phyloP scores from a whole-genome alignment of 805 yeast species.

The Ogataea minuta region DNA sequence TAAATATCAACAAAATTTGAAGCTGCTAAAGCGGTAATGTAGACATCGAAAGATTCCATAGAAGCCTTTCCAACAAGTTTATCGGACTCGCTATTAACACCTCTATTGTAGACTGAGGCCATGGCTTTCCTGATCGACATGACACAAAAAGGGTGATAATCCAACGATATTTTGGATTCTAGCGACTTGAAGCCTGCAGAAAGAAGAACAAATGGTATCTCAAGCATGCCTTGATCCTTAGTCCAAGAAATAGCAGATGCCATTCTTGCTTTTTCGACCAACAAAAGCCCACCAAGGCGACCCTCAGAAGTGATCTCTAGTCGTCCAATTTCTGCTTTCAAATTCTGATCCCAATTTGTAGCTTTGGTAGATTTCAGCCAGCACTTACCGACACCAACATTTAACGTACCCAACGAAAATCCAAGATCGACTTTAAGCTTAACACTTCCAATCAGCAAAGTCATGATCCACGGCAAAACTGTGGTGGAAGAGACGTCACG shows the following conservation, averaged over 20 bases:
- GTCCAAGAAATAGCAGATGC: conserved; percentile 76
- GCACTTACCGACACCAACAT: conserved; percentile 50
- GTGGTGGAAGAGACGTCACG: conserved; percentile 59
- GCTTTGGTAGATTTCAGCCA: conserved; percentile 73
- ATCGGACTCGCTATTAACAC: conserved; percentile 54
- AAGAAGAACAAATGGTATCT: conserved; percentile 66
- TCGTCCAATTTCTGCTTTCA: conserved; percentile 57
- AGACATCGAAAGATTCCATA: conserved; percentile 55
- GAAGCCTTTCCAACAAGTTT: conserved; percentile 51
- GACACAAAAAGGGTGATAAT: conserved; percentile 80
- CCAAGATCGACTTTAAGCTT: conserved; percentile 72
- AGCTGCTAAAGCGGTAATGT: conserved; percentile 80
- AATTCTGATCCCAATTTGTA: conserved; percentile 66
- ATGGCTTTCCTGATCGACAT: conserved; percentile 47
- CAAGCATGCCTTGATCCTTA: conserved; percentile 38
- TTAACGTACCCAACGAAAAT: conserved; percentile 70
- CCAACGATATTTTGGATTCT: conserved; percentile 67
- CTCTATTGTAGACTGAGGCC: conserved; percentile 66
- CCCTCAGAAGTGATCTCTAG: conserved; percentile 62
- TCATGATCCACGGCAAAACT: conserved; percentile 73
- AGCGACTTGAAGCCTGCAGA: conserved; percentile 55
- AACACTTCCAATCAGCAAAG: conserved; percentile 52
- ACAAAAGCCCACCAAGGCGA: conserved; percentile 72
- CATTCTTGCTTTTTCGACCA: conserved; percentile 46
- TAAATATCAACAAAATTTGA: conserved; percentile 78